Evolutionary conservation across 805 yeast species (phyloP).

Genomic region (Kazachstania taianensis): DNA sequence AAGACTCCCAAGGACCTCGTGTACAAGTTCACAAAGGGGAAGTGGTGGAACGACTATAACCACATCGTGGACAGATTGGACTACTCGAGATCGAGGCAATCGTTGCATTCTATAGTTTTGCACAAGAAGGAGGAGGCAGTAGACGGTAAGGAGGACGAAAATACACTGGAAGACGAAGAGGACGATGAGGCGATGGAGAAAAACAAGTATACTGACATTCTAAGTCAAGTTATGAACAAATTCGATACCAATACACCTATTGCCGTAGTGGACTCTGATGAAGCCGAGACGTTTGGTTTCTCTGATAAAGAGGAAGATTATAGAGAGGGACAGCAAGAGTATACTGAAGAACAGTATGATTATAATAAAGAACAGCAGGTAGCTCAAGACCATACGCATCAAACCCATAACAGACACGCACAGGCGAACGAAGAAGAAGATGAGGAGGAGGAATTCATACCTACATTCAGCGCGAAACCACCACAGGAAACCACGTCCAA

Average conservation of each 20-base stretch:
- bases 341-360: conserved; percentile 6
- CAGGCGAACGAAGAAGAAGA: conserved; percentile 23
- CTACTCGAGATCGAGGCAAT: conserved; percentile 21
- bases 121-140: conserved; percentile 11
- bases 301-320: conserved; percentile 35
- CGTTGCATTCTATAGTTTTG: conserved; percentile 2
- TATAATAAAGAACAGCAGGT: background rate
- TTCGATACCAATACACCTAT: conserved; percentile 47
- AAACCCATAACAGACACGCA: conserved; percentile 15
- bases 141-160: too few relatives aligned
- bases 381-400: background rate
- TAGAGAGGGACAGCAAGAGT: too few relatives aligned
- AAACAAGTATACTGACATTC: conserved; percentile 36
- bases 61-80: conserved; percentile 60
- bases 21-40: conserved; percentile 48
- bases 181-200: conserved; percentile 32
- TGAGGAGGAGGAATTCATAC: conserved; percentile 41
- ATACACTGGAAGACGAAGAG: conserved; percentile 24
- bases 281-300: conserved; percentile 30
- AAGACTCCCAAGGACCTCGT: conserved; percentile 54
- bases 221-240: conserved; percentile 38
- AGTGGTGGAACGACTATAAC: conserved; percentile 73
- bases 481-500: conserved; percentile 5
- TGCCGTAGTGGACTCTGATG: conserved; percentile 33
- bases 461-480: conserved; percentile 36